Evolutionary conservation across 2,329 filamentous ascomycete genomes (phyloP).

Genomic region (Xylaria sp.): DNA sequence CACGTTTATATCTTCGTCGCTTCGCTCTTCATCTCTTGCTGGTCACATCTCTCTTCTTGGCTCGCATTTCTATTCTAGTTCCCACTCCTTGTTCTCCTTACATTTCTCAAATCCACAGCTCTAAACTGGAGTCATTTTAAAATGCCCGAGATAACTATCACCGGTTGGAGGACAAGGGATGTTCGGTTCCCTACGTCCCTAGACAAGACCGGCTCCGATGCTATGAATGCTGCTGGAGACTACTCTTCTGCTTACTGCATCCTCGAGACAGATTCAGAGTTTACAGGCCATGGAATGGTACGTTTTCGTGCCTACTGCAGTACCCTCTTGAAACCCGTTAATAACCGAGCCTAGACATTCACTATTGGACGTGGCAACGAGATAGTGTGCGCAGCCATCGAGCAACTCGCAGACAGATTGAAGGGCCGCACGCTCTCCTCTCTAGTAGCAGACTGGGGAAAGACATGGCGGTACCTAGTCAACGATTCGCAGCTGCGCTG

Average conservation of each 20-base stretch:
- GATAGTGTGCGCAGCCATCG: constrained; percentile 87
- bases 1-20: background rate
- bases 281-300: constrained; percentile 83
- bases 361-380: constrained; percentile 92
- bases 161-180: constrained; percentile 76
- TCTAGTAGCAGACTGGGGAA: constrained; percentile 83
- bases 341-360: constrained; percentile 66
- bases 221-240: constrained; percentile 94
- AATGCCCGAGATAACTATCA: constrained; percentile 75
- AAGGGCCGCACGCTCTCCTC: constrained; percentile 79
- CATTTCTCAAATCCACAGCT: background rate
- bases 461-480: constrained; percentile 92
- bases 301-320: constrained; percentile 11
- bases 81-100: background rate
- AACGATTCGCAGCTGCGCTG: constrained; percentile 90
- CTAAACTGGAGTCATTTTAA: background rate
- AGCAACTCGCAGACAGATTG: constrained; percentile 80
- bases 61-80: background rate
- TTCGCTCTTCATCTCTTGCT: background rate
- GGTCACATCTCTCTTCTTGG: background rate
- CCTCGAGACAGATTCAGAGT: constrained; percentile 79
- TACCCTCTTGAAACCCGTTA: background rate
- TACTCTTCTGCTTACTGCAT: constrained; percentile 97
- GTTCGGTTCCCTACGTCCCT: constrained; percentile 90
- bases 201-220: constrained; percentile 95